Evolutionary conservation across 768 basidiomycete species (phyloP), one percentile per base, ranked within the genome.

Genomic region (Suillus sp.): DNA sequence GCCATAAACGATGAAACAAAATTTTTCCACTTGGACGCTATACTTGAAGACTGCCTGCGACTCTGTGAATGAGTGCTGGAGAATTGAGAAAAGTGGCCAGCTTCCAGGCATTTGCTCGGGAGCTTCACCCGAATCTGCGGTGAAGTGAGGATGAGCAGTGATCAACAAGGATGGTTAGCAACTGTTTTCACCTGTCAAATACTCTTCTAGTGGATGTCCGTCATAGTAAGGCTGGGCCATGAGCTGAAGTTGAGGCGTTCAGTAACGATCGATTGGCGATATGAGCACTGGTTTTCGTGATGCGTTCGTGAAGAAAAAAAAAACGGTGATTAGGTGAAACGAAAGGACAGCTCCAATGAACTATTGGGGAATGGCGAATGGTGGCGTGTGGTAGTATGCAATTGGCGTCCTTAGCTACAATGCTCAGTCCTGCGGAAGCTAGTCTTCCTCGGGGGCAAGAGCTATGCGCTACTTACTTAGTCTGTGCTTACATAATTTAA

Each of bases 191-290:
- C 91, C 85, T 81, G 83, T 78, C 61, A 92, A 78, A 74, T 92
- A 92, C 68, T 86, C 82, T 69, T 88, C 85, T 48, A 92, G 81
- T 48, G 91, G 91, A 68, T 91, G 89, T 65, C 90, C 86, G 67
- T 91, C 87, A 75, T 90, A 91, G 65, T 91, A 73, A 63, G 91
- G 81, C 79, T 92, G 88, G 40, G 91, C 91, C 91, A 92, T 92
- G 63, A 59, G 45, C 50, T 62, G 43, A 38, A 57, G 58, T 59
- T 59, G 48, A 53, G 38, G 59, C 60, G 40, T 30, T 22, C 32
- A 54, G 55, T 20, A n/a, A 62, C 61, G 53, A 56, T 57, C 55
- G 37, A 25, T 57, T 35, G 40, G 32, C 59, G 61, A 61, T 64
- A 70, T 73, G 55, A 57, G 25, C 63, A 53, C 45, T 65, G 50